Conservation (phyloP, 2,329 filamentous ascomycete species). For the Diaporthe citriasiana region DNA sequence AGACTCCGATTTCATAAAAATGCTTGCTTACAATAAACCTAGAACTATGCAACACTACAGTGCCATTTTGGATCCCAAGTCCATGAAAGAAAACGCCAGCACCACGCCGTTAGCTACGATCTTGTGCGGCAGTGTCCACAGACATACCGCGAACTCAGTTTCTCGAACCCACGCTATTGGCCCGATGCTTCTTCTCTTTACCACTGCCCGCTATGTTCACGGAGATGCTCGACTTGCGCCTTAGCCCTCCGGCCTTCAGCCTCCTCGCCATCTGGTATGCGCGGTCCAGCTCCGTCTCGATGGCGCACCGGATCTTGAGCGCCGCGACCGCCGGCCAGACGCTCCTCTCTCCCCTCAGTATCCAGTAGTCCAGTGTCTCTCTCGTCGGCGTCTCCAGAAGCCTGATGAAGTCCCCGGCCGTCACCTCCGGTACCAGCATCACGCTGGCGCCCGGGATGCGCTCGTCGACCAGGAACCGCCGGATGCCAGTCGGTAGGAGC, state of each 20-base stretch:
- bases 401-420: slow-evolving; percentile 78
- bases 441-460: slow-evolving; percentile 82
- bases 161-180: slow-evolving; percentile 44
- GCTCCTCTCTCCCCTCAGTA: slow-evolving; percentile 83
- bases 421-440: slow-evolving; percentile 86
- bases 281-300: slow-evolving; percentile 89
- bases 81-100: neutral
- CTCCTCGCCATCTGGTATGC: slow-evolving; percentile 85
- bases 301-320: slow-evolving; percentile 82
- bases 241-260: slow-evolving; percentile 66
- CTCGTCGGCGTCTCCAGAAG: slow-evolving; percentile 87
- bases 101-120: neutral
- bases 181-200: slow-evolving; percentile 43
- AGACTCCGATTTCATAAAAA: neutral
- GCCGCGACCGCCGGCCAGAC: slow-evolving; percentile 93
- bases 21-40: neutral
- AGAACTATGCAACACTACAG: neutral
- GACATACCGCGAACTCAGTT: neutral
- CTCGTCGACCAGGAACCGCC: slow-evolving; percentile 86
- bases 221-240: slow-evolving; percentile 59
- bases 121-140: neutral
- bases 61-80: slow-evolving; percentile 5
- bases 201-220: slow-evolving; percentile 43
- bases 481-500: slow-evolving; percentile 77
- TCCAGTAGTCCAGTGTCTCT: slow-evolving; percentile 86